Evolutionary conservation across 2,329 filamentous ascomycete species (phyloP), one percentile per base, ranked within the genome.

Genomic region (Fusarium falciforme): DNA sequence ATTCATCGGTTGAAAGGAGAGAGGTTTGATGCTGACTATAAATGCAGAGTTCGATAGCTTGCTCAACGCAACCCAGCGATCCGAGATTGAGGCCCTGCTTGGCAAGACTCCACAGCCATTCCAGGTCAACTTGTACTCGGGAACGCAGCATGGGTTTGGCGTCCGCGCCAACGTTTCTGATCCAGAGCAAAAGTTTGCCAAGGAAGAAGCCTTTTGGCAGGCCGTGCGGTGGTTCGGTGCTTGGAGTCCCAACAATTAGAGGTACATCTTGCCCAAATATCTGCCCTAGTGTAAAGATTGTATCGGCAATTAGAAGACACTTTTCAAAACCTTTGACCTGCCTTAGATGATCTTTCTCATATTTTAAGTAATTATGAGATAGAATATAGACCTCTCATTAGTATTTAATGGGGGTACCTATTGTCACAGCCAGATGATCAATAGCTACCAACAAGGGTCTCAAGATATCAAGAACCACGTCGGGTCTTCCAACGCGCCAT

Each of bases 121-220:
- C 81, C 90, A 93, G 77, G 86, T 93, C 47, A 88, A 86, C 61
- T 80, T 95, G 58, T 95, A 92, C 84, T 88, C 88, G 22, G 89
- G 89, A 31, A 91, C 92, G 12, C 79, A 83, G 66, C 93, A 95
- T 79, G 93, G 93, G 0, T 95, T 95, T 77, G 91, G 89, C 11
- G 90, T 93, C 10, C 87, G 92, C 42, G 89, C 85, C 2, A 90
- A 95, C 77, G 63, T 87, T 20, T 83, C 84, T 4, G 83, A 87
- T 62, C 83, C 84, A 1, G 74, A 81, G 75, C 84, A 89, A 78
- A 91, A 88, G 81, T 94, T 90, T 79, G 92, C 90, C 11, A 94
- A 94, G 85, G 92, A 94, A 82, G 87, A 89, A 78, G 93, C 93
- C 2, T 94, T 94, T 81, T 84, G 89, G 75, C 93, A 95, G 85